Base-by-base conservation (phyloP, 768 basidiomycete genomes). In the Tylopilus balloui region DNA sequence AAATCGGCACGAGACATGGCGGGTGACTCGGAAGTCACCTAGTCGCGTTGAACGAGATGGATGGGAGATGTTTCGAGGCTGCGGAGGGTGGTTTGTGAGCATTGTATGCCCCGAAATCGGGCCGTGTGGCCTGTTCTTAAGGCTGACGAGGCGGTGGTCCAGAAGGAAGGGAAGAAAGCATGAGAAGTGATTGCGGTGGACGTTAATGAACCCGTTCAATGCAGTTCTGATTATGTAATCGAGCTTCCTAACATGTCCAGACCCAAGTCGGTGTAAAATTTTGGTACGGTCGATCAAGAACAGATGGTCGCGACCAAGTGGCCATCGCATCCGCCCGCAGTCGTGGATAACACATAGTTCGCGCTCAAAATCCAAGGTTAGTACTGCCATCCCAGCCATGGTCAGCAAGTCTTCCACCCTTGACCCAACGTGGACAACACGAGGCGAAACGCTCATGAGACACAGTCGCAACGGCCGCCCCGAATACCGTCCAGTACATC, bases 391-490 rank as follows among this genome's bases (percentile, higher is more conserved):
- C 15, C 20, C 24, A 0, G 19, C 42, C 19, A 54, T 9, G 32
- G 32, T 34, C 32, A 15, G 32, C 71, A 73, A 73, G 6, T 63
- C 68, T 50, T 71, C 63, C 21, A 61, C 62, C 51, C 76, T 53
- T 49, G 48, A 47, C 57, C 57, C 51, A 62, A 42, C 31, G 21
- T n/a, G 40, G 34, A 28, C 45, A 7, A 6, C 52, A 34, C 19
- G 29, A 54, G 24, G 19, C 15, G n/a, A 48, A 50, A 55, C 37
- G 27, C 24, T 32, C 13, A 14, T 15, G 15, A 34, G 32, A n/a
- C 32, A 34, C 32, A 17, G 14, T 34, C 17, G 32, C 12, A 32
- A 34, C 32, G 17, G 32, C 32, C 32, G 32, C 32, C 3, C 32
- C 6, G n/a, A 34, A 9, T 34, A 9, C 32, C n/a, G n/a, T 34